phyloP scores from a whole-genome alignment of 257 asterid species.

The Solanum chmielewskii region DNA sequence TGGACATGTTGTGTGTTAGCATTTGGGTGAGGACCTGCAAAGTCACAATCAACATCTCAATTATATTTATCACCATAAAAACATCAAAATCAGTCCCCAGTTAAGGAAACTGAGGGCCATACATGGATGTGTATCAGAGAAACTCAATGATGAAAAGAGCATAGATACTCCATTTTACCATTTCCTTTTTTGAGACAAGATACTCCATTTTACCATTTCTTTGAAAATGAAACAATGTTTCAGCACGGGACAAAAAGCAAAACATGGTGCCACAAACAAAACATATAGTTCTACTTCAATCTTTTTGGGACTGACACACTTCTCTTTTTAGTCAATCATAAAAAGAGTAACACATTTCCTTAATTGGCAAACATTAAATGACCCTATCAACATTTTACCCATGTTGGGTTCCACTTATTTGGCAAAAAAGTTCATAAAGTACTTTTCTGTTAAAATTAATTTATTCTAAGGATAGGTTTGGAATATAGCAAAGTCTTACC shows the following conservation, averaged over 20 bases:
- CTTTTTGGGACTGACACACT: not conserved
- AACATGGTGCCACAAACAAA: not conserved
- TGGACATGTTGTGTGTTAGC: conserved; percentile 63
- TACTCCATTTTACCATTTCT: too few species aligned
- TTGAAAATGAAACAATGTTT: too few species aligned
- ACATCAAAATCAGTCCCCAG: not conserved
- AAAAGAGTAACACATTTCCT: not conserved
- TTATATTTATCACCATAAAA: not conserved
- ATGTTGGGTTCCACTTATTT: not conserved
- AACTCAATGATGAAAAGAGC: not conserved
- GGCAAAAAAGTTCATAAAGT: not conserved
- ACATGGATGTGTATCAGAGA: not conserved
- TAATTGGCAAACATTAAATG: not conserved
- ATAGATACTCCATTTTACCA: not conserved
- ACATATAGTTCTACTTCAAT: not conserved
- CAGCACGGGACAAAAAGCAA: not conserved
- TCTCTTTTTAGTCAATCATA: not conserved
- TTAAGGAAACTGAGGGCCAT: not conserved
- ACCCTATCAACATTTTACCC: not conserved
- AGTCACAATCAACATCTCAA: not conserved
- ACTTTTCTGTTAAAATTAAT: not conserved
- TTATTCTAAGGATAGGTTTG: not conserved
- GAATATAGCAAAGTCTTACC: not conserved
- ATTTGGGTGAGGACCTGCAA: conserved; percentile 77
- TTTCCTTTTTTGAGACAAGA: too few species aligned